A percentile compares a stretch with the other conserved stretches of the same genome.
Conservation (phyloP, 1,284 basidiomycete genomes). For the Bjerkandera adusta region DNA sequence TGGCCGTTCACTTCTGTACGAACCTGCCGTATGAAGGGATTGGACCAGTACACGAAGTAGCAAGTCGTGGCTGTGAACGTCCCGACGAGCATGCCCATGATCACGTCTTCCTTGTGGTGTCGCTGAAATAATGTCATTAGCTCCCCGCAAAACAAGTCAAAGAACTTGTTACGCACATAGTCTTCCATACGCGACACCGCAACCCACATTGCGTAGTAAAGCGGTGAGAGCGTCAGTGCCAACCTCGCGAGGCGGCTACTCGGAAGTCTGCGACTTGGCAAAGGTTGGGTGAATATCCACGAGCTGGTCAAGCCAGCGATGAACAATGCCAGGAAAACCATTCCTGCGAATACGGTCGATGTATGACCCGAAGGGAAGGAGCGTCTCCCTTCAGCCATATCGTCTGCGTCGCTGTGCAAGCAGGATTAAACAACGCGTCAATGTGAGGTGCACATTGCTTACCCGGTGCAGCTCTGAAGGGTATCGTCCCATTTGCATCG, state of each 20-base stretch:
- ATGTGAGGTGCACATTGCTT: constrained; percentile 1
- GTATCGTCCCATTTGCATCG: constrained; percentile 60
- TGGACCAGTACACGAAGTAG: constrained; percentile 66
- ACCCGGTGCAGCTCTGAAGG: constrained; percentile 57
- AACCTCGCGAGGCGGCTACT: constrained; percentile 51
- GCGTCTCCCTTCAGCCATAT: constrained; percentile 48
- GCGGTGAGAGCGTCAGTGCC: constrained; percentile 45
- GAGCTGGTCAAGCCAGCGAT: constrained; percentile 62
- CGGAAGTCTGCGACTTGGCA: constrained; percentile 35
- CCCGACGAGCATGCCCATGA: constrained; percentile 59
- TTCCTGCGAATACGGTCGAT: constrained; percentile 61
- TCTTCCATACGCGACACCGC: constrained; percentile 63
- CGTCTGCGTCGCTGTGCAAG: constrained; percentile 34
- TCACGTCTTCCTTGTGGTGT: constrained; percentile 68
- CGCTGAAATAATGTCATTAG: constrained; percentile 34
- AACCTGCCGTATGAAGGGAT: constrained; percentile 45
- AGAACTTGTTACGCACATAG: constrained; percentile 44
- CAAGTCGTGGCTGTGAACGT: constrained; percentile 44
- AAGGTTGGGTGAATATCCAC: constrained; percentile 47
- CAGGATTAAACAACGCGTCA: constrained; percentile 2
- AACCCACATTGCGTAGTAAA: constrained; percentile 59
- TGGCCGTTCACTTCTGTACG: constrained; percentile 6
- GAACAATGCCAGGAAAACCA: constrained; percentile 62
- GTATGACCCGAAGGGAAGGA: constrained; percentile 73
- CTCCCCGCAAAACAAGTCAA: neutral